Conservation (phyloP, 441 rosid species). For the Arabidopsis hybrid region DNA sequence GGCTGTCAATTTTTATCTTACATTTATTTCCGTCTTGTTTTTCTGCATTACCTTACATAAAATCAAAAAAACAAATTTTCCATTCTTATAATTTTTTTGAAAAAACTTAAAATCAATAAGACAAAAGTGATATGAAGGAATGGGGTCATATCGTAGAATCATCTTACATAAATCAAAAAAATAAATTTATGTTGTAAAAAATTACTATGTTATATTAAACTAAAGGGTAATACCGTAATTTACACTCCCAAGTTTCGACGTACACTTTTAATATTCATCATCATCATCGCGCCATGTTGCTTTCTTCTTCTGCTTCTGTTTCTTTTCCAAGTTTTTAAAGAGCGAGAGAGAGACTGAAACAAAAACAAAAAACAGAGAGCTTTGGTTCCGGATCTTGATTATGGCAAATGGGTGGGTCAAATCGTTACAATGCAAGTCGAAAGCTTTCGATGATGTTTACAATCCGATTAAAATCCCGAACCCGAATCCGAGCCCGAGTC, state of each 20-base stretch:
- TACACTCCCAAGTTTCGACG: neutral
- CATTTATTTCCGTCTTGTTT: slow-evolving; percentile 43
- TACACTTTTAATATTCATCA: slow-evolving; percentile 36
- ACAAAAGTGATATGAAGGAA: neutral
- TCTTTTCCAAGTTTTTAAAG: slow-evolving; percentile 15
- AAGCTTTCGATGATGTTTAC: slow-evolving; percentile 86
- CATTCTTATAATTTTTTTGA: neutral
- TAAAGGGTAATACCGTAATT: slow-evolving; percentile 51
- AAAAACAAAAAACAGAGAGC: slow-evolving; percentile 1
- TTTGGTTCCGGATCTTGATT: slow-evolving; percentile 21
- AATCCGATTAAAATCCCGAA: slow-evolving; percentile 49
- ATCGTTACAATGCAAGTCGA: slow-evolving; percentile 88
- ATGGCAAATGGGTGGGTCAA: slow-evolving; percentile 95
- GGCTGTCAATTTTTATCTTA: slow-evolving; percentile 43
- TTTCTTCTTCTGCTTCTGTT: slow-evolving; percentile 39
- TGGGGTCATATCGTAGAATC: neutral
- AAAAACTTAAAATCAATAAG: neutral
- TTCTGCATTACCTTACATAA: slow-evolving; percentile 16
- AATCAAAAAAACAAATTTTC: neutral
- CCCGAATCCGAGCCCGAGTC: slow-evolving; percentile 42
- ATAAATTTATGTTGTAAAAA: neutral
- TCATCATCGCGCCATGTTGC: slow-evolving; percentile 66
- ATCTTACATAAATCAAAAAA: neutral
- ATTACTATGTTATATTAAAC: no score
- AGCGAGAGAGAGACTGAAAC: slow-evolving; percentile 15